Evolutionary conservation across 352 stramenopile species (phyloP), one percentile per base, ranked within the genome.

Genomic region (Salisapilia sapeloensis): DNA sequence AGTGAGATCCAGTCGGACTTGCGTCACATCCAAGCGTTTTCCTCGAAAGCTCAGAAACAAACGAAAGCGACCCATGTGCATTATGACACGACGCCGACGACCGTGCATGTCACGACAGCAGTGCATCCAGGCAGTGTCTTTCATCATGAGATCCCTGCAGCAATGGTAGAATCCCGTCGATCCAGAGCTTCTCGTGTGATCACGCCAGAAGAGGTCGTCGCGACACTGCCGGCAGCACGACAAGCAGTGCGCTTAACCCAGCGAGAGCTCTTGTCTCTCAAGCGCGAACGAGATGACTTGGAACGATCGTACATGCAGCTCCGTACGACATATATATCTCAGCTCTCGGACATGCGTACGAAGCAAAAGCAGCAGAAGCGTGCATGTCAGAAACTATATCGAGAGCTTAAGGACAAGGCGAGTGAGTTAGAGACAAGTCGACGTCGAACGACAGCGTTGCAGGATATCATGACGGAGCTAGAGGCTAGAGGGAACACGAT

Each of bases 391-490:
- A 43, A 47, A 18, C 39, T 84, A 7, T 49, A 46, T 25, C 39
- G 48, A 12, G 48, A 74, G 14, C 59, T 81, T 14, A 47, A 60
- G 4, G 30, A 45, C 6, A 78, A 55, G 24, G 65, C 67, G 21
- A 70, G 67, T 33, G 49, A 46, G 24, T 42, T 86, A 31, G 65
- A 70, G 35, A 79, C 67, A 10, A 80, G 60, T 45, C 61, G 70
- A 4, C 61, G 71, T 18, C 60, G 71, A 21, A 83, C 64, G 15
- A 81, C 55, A 32, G 64, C 67, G 8, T 45, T 86, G 16, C 71
- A 86, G 34, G 60, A 84, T 27, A 80, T 86, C 34, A 79, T 86
- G 64, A 81, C 44, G 10, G 71, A 86, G 48, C 50, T 86, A 7
- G 67, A 86, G 35, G 45, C 53, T 2, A 46, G 67, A 14, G 71